A percentile compares a stretch with the other conserved stretches of the same genome.
Evolutionary conservation across 2,329 filamentous ascomycete species (phyloP).

Genomic region (Verticillium dahliae): DNA sequence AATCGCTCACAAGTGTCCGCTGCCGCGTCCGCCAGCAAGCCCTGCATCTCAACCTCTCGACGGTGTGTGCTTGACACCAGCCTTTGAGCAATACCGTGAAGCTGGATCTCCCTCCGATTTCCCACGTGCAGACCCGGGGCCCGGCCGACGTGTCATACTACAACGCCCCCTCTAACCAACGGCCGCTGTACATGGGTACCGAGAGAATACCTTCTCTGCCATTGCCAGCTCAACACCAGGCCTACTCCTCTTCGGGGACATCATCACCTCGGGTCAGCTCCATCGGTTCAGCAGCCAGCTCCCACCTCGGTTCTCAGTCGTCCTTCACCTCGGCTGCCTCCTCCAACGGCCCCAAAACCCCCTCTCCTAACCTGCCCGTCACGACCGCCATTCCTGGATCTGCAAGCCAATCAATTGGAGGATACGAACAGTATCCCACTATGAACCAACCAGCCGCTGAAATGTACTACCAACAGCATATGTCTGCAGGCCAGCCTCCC

Average conservation of each 20-base stretch:
- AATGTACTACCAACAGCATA: conserved; percentile 79
- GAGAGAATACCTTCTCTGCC: conserved; percentile 68
- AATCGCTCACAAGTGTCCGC: neutral
- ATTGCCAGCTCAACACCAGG: conserved; percentile 61
- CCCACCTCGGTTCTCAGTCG: conserved; percentile 45
- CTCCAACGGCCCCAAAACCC: conserved; percentile 65
- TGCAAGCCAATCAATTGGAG: conserved; percentile 27
- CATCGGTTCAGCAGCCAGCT: conserved; percentile 53
- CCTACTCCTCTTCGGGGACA: conserved; percentile 59
- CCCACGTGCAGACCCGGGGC: conserved; percentile 76
- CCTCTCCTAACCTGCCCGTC: conserved; percentile 61
- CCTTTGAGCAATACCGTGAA: conserved; percentile 62
- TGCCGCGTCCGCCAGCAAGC: neutral
- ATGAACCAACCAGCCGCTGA: conserved; percentile 84
- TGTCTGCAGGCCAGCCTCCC: conserved; percentile 70
- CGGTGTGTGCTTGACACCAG: conserved; percentile 4
- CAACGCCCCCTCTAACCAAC: conserved; percentile 59
- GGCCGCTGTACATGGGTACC: conserved; percentile 57
- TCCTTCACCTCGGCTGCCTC: conserved; percentile 48
- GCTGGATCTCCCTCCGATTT: conserved; percentile 88
- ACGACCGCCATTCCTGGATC: conserved; percentile 35
- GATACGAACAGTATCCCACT: conserved; percentile 39
- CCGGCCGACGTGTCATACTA: conserved; percentile 65
- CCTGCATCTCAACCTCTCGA: neutral
- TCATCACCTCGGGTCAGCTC: conserved; percentile 73